A percentile compares a stretch with the other conserved stretches of the same genome.
Evolutionary conservation across 495 filamentous ascomycete species (phyloP).

Genomic region (Penicillium maclennaniae): DNA sequence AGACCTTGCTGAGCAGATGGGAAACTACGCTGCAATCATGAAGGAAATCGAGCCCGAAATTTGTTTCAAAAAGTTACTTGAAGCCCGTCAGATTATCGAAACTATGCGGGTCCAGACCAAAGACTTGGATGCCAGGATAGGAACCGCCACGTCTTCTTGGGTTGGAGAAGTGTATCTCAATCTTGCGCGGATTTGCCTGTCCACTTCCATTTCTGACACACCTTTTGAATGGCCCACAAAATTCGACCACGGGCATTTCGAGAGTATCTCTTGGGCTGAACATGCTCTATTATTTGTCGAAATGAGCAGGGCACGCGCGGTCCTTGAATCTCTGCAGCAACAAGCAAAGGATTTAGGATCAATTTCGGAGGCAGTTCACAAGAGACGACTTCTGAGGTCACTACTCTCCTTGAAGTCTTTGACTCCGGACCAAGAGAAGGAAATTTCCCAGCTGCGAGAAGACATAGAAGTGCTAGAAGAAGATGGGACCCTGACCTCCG

Average conservation of each 20-base stretch:
- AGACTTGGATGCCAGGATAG: constrained; percentile 20
- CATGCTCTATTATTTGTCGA: constrained; percentile 28
- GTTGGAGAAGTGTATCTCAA: constrained; percentile 15
- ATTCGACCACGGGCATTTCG: constrained; percentile 19
- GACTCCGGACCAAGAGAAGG: constrained; percentile 17
- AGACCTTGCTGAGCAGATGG: constrained; percentile 13
- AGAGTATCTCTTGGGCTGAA: constrained; percentile 18
- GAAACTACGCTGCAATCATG: constrained; percentile 12
- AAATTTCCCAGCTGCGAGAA: constrained; percentile 11
- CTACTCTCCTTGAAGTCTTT: constrained; percentile 9
- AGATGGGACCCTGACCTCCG: constrained; percentile 16
- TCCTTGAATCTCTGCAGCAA: constrained; percentile 19
- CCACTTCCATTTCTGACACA: neutral
- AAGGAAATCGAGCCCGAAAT: constrained; percentile 13
- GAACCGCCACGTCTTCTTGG: constrained; percentile 7
- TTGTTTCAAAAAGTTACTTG: constrained; percentile 18
- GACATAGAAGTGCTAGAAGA: constrained; percentile 20
- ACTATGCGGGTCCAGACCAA: constrained; percentile 14
- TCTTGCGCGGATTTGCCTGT: constrained; percentile 17
- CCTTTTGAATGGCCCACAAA: constrained; percentile 5
- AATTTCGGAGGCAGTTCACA: constrained; percentile 22
- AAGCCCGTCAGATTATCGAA: constrained; percentile 16
- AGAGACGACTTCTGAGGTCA: constrained; percentile 19
- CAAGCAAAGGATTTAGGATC: constrained; percentile 8
- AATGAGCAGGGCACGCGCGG: constrained; percentile 19